Evolutionary conservation across 768 basidiomycete species (phyloP).

Genomic region (Termitomyces sp.): DNA sequence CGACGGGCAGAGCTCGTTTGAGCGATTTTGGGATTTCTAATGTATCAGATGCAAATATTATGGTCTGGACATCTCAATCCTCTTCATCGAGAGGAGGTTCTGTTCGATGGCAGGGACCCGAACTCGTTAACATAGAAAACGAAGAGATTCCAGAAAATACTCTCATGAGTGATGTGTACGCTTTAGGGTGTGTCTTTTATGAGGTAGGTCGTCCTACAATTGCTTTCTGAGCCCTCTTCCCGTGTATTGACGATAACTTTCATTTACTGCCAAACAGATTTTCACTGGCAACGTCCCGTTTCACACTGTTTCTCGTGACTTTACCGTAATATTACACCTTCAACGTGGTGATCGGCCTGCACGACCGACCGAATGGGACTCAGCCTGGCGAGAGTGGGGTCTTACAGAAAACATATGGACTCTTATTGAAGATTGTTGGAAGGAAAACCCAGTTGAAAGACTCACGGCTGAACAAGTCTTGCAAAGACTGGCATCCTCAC

Average conservation of each 20-base stretch:
- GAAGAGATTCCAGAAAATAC: neutral
- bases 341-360: neutral
- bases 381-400: neutral
- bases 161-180: neutral
- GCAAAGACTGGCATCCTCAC: neutral
- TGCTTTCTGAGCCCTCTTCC: too few species aligned
- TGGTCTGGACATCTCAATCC: neutral
- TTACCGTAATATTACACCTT: neutral
- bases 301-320: neutral
- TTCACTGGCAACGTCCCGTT: slow-evolving; percentile 1
- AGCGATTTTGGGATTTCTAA: neutral
- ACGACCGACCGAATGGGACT: neutral
- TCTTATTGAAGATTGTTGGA: slow-evolving; percentile 2
- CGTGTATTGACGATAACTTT: too few species aligned
- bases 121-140: neutral
- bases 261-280: neutral
- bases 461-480: neutral
- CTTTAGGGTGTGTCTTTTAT: neutral
- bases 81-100: neutral
- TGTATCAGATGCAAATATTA: neutral
- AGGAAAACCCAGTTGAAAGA: neutral
- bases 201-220: neutral
- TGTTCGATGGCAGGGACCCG: neutral
- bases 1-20: neutral
- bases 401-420: neutral